A percentile compares a stretch with the other conserved stretches of the same genome.
Evolutionary conservation across 257 asterid genomes (phyloP).

Genomic region (Perilla frutescens): DNA sequence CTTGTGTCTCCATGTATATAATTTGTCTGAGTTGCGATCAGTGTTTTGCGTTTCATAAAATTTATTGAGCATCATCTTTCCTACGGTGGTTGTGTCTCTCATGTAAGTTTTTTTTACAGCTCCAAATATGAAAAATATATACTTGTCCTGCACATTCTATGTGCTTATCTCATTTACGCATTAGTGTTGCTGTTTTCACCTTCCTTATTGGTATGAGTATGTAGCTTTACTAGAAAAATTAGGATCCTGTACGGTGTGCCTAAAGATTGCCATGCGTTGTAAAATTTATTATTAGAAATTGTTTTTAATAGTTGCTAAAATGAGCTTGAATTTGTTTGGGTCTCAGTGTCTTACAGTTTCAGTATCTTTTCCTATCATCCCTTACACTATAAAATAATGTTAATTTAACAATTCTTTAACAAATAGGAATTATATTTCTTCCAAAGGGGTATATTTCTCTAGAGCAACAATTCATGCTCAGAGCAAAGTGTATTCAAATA

Average conservation of each 20-base stretch:
- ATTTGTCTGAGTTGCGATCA: background rate
- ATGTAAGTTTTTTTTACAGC: too few species aligned
- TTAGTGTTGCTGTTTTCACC: too few species aligned
- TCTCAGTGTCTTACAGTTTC: background rate
- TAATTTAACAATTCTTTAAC: background rate
- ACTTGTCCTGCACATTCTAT: too few species aligned
- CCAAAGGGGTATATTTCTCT: background rate
- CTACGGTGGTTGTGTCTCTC: too few species aligned
- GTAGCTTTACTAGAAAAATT: too few species aligned
- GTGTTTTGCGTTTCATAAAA: background rate
- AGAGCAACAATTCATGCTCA: background rate
- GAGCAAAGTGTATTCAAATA: too few species aligned
- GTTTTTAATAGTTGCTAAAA: background rate
- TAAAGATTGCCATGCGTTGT: too few species aligned
- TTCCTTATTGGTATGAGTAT: too few species aligned
- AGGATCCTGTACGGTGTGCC: too few species aligned
- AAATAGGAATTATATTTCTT: background rate
- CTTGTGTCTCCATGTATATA: too few species aligned
- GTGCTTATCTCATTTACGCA: too few species aligned
- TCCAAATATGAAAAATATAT: background rate
- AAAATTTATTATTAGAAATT: background rate
- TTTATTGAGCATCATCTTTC: background rate
- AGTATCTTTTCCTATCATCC: too few species aligned
- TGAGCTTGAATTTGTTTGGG: background rate
- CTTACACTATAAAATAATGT: background rate